A percentile compares a stretch with the other conserved stretches of the same genome.
Conservation (phyloP, 2,329 filamentous ascomycete species). For the Mollisiaceae sp. region DNA sequence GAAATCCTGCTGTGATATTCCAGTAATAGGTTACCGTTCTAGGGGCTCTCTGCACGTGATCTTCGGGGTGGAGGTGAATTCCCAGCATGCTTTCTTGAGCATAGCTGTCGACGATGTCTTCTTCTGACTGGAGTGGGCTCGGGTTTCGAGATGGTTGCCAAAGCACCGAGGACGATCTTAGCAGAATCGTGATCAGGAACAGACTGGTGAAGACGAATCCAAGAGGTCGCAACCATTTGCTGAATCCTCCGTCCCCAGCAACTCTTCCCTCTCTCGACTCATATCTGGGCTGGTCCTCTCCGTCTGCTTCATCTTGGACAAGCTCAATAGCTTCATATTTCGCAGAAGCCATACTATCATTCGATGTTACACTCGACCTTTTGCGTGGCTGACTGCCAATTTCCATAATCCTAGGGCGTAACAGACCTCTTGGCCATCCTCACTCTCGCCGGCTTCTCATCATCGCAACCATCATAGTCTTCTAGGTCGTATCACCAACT, state of each 20-base stretch:
- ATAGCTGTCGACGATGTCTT: not conserved
- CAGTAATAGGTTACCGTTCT: slow-evolving; percentile 46
- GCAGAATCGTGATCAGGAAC: slow-evolving; percentile 12
- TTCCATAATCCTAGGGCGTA: slow-evolving; percentile 16
- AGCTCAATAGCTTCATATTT: slow-evolving; percentile 8
- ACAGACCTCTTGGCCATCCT: not conserved
- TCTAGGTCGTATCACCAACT: not conserved
- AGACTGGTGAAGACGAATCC: slow-evolving; percentile 19
- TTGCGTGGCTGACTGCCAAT: slow-evolving; percentile 7
- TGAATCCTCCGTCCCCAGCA: slow-evolving; percentile 10
- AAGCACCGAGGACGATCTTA: not conserved
- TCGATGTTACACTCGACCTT: slow-evolving; percentile 18
- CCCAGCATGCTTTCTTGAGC: slow-evolving; percentile 18
- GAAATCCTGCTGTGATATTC: slow-evolving; percentile 47
- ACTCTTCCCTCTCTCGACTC: not conserved
- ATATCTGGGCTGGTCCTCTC: not conserved
- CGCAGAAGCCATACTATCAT: not conserved
- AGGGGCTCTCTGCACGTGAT: slow-evolving; percentile 47
- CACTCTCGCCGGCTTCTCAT: not conserved
- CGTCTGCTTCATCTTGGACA: not conserved
- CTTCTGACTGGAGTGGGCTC: not conserved
- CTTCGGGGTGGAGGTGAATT: slow-evolving; percentile 47
- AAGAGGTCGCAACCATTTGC: slow-evolving; percentile 18
- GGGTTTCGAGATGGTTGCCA: not conserved
- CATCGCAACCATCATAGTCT: not conserved